phyloP scores from a whole-genome alignment of 192 early-diverging fungal species.

The Coemansia sp. region DNA sequence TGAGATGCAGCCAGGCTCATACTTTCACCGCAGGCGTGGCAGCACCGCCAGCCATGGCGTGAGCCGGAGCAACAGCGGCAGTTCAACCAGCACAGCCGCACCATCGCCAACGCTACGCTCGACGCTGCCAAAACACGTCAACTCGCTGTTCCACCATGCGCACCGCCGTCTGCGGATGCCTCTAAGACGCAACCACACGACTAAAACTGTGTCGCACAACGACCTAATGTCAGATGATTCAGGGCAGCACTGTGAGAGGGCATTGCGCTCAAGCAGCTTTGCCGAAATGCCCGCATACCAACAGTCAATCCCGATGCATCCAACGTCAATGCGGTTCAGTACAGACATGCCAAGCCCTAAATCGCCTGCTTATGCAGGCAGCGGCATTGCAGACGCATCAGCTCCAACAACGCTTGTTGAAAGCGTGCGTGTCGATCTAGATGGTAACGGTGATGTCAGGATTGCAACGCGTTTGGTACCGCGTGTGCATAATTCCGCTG shows the following conservation, averaged over 20 bases:
- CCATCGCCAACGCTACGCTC: background rate
- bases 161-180: background rate
- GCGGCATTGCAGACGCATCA: background rate
- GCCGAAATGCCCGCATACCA: background rate
- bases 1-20: slow-evolving; percentile 6
- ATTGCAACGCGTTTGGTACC: slow-evolving; percentile 24
- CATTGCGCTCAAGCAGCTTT: slow-evolving; percentile 23
- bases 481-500: slow-evolving; percentile 6
- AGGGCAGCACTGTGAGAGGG: slow-evolving; percentile 6
- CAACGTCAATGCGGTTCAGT: background rate
- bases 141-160: background rate
- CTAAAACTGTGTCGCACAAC: slow-evolving; percentile 43
- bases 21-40: background rate
- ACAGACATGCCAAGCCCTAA: slow-evolving; percentile 4
- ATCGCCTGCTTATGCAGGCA: background rate
- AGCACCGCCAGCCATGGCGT: slow-evolving; percentile 9
- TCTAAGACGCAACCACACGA: slow-evolving; percentile 32
- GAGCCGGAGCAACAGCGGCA: slow-evolving; percentile 30
- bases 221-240: slow-evolving; percentile 17
- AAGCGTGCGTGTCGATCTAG: background rate
- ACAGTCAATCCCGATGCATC: background rate
- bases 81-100: slow-evolving; percentile 17
- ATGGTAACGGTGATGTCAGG: slow-evolving; percentile 19
- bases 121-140: slow-evolving; percentile 2
- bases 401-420: slow-evolving; percentile 6